Conservation (phyloP, 768 basidiomycete genomes). For the Suillus sp. region DNA sequence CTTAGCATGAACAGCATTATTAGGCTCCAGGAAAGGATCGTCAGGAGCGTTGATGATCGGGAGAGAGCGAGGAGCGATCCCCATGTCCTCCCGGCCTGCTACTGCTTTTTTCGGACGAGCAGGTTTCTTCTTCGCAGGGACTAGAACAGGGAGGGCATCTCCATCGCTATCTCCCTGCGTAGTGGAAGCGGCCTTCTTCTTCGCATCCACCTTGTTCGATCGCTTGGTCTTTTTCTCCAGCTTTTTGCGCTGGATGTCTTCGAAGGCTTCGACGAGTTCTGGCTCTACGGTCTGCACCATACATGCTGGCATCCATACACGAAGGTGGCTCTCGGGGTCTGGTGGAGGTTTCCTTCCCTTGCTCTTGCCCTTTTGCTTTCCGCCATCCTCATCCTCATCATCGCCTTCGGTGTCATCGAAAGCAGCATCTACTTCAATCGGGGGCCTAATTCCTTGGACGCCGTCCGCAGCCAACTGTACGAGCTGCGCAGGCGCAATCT, state of each 20-base stretch:
- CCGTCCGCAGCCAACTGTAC: constrained; percentile 67
- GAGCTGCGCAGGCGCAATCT: constrained; percentile 68
- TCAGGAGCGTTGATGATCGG: neutral
- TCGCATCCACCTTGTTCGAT: constrained; percentile 33
- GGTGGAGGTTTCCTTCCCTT: constrained; percentile 44
- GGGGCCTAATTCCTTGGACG: constrained; percentile 60
- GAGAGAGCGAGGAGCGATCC: neutral
- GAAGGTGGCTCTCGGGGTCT: constrained; percentile 53
- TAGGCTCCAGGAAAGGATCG: neutral
- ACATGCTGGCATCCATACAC: constrained; percentile 83
- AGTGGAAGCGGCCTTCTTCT: constrained; percentile 23
- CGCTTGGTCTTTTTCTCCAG: constrained; percentile 47
- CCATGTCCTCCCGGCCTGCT: neutral
- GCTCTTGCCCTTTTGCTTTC: constrained; percentile 25
- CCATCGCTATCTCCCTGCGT: constrained; percentile 13
- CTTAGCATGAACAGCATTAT: neutral
- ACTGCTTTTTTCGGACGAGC: neutral
- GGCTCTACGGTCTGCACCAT: constrained; percentile 74
- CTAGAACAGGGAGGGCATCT: constrained; percentile 4
- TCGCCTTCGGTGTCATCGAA: constrained; percentile 55
- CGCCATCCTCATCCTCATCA: constrained; percentile 46
- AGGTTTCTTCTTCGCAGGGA: constrained; percentile 4
- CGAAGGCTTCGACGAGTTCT: constrained; percentile 60
- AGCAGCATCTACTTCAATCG: constrained; percentile 43
- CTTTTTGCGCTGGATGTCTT: constrained; percentile 51